Evolutionary conservation across 371 early-diverging fungal species (phyloP).

Genomic region (Polyrhizophydium stewartii): DNA sequence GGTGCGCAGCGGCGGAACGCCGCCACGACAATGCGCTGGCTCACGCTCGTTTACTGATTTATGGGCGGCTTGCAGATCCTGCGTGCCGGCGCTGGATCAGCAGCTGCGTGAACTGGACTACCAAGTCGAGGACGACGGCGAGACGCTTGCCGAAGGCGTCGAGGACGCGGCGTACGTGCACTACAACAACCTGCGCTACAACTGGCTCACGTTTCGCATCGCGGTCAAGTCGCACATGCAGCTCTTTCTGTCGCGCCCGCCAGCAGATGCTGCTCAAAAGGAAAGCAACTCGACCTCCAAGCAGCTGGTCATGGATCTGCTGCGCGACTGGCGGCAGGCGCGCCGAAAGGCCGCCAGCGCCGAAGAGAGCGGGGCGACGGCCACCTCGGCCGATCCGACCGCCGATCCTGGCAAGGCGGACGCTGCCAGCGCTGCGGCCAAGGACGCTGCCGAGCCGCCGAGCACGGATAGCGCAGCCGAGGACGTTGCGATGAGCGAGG

Average conservation of each 20-base stretch:
- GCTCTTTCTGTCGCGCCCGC: neutral
- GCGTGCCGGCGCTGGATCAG: slow-evolving; percentile 11
- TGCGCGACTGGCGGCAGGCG: slow-evolving; percentile 1
- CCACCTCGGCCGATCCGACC: too few species aligned
- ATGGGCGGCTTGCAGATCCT: slow-evolving; percentile 1
- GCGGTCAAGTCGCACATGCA: neutral
- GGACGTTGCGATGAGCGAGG: too few species aligned
- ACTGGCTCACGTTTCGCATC: neutral
- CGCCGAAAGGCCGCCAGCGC: too few species aligned
- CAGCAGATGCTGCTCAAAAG: neutral
- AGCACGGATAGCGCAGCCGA: too few species aligned
- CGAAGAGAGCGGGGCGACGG: too few species aligned
- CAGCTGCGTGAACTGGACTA: slow-evolving; percentile 24
- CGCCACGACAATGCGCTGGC: neutral
- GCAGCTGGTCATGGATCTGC: neutral
- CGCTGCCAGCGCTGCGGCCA: too few species aligned
- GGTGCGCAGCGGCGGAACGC: neutral
- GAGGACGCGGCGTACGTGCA: slow-evolving; percentile 32
- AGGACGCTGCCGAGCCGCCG: too few species aligned
- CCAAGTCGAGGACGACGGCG: slow-evolving; percentile 27
- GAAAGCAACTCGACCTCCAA: neutral
- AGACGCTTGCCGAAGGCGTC: slow-evolving; percentile 18
- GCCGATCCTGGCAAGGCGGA: too few species aligned
- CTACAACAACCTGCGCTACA: slow-evolving; percentile 18
- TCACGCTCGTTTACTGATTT: neutral